Conservation (phyloP, 2,329 filamentous ascomycete genomes). For the Plenodomus tracheiphilus region DNA sequence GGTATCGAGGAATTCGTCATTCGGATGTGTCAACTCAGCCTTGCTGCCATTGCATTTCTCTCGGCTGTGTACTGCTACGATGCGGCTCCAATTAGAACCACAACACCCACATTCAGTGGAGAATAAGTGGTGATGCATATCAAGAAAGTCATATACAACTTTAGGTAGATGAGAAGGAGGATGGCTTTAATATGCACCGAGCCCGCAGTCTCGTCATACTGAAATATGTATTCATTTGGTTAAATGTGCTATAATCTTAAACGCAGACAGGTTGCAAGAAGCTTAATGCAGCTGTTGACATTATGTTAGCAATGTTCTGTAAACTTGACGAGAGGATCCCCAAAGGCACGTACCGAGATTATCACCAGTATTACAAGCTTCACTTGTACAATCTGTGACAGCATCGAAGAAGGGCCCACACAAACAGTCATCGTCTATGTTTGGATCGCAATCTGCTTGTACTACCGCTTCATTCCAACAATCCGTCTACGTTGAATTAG, state of each 20-base stretch:
- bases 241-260: background rate
- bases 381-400: slow-evolving; percentile 33
- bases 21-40: no score
- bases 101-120: no score
- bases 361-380: slow-evolving; percentile 33
- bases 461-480: slow-evolving; percentile 41
- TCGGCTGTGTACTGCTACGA: no score
- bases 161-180: no score
- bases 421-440: slow-evolving; percentile 33
- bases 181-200: background rate
- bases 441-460: slow-evolving; percentile 34
- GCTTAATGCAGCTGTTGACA: slow-evolving; percentile 12
- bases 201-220: background rate
- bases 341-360: slow-evolving; percentile 33
- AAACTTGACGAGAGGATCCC: background rate
- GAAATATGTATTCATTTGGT: background rate
- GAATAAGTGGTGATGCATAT: no score
- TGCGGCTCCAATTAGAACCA: no score
- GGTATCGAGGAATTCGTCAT: no score
- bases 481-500: slow-evolving; percentile 19
- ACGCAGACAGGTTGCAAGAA: slow-evolving; percentile 13
- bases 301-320: slow-evolving; percentile 3
- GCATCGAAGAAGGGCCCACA: slow-evolving; percentile 40
- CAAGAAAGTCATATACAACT: no score
- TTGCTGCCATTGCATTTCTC: no score